These are phyloP conservation scores for Thermothielavioides terrestris DNA, from an alignment of 495 filamentous ascomycete species.

Conservation along the genomic window DNA sequence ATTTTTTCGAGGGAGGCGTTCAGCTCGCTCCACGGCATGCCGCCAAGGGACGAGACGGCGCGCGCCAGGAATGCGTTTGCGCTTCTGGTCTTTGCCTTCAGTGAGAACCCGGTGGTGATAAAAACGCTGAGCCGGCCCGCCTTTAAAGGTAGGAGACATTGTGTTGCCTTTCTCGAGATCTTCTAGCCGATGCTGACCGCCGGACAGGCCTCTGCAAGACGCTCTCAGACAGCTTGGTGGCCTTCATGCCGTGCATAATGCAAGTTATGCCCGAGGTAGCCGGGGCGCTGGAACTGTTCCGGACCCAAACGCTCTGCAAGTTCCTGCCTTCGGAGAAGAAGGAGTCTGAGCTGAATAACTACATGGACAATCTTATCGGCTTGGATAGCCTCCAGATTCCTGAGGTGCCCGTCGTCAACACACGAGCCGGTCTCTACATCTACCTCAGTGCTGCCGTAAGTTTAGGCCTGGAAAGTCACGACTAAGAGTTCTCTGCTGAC, in stretches of 20 bases:
- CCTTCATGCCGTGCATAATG: conserved; percentile 46
- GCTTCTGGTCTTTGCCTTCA: conserved; percentile 38
- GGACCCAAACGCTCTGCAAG: conserved; percentile 40
- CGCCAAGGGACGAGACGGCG: conserved; percentile 39
- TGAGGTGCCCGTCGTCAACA: conserved; percentile 60
- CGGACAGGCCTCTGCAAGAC: conserved; percentile 34
- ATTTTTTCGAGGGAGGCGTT: conserved; percentile 35
- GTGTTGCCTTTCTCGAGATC: not conserved
- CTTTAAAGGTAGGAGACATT: conserved; percentile 33
- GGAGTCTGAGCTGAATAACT: conserved; percentile 41
- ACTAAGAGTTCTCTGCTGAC: conserved; percentile 26
- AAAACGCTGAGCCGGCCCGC: conserved; percentile 33
- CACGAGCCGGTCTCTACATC: conserved; percentile 87
- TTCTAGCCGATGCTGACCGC: conserved; percentile 12
- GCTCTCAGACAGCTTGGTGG: conserved; percentile 41
- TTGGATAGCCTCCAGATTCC: conserved; percentile 49
- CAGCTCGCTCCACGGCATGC: conserved; percentile 30
- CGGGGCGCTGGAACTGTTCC: conserved; percentile 41
- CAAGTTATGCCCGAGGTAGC: conserved; percentile 44
- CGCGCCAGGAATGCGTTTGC: conserved; percentile 47
- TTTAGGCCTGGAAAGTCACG: not conserved
- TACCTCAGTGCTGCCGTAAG: conserved; percentile 78
- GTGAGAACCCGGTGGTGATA: conserved; percentile 43
- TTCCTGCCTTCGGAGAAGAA: conserved; percentile 40
- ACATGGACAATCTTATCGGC: conserved; percentile 46